Base-by-base conservation (phyloP, 225 moss, liverwort and hornwort genomes). In the Sphagnum tenellum region DNA sequence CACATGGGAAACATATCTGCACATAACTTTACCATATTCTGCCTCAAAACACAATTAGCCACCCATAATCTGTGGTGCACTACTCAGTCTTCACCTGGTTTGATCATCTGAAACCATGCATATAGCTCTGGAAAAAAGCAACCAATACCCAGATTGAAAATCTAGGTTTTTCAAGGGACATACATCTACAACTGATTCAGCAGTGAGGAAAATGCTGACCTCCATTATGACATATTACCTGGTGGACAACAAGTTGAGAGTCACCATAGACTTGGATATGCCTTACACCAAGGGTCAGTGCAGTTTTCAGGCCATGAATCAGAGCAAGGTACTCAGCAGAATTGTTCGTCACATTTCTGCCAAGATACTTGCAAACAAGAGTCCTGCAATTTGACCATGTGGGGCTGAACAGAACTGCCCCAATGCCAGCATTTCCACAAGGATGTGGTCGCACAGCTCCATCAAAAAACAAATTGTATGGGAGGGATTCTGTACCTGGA, bases 401-500 rank as follows among this genome's bases (percentile, higher is more conserved):
- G 14, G 64, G 64, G 50, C 64, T 64, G 49, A 12, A 9, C 5
- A 64, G 49, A 6, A 50, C n/a, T 29, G 49, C 64, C 29, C 64
- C 64, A 11, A 64, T 5, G 9, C 64, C 64, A 50, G 12, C 64
- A 64, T 8, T 5, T 7, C 4, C 10, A 29, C 29, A 29, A 14
- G 10, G 10, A 29, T 64, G 13, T 48, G 29, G 9, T 64, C 64
- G 64, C 29, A 50, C 64, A 52, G 64, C 64, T 51, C 64, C 64
- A 64, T 64, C 64, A 51, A 64, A 64, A 6, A 49, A 11, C 8
- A 64, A 50, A 49, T 9, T 4, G 49, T 64, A 64, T 4, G 64
- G 64, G 51, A 12, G 14, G 8, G 49, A 6, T 52, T 52, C 4
- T 49, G 64, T 49, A 64, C 64, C 64, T 64, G 64, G 11, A 48